These are phyloP conservation scores for Rubus idaeus DNA, from an alignment of 306 rosid genomes.

Conservation along the genomic window DNA sequence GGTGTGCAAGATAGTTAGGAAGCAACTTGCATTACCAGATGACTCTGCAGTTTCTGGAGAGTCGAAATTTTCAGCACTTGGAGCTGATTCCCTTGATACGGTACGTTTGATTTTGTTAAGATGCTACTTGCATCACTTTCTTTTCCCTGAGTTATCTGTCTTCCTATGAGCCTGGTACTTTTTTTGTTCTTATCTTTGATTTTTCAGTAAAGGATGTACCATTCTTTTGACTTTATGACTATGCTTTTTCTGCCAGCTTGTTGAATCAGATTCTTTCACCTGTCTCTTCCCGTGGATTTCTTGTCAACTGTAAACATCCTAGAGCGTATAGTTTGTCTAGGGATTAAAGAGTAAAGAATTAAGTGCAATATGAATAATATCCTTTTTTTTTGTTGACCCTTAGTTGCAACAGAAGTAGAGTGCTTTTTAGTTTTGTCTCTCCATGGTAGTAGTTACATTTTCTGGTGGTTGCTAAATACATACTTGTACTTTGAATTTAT, in stretches of 20 bases:
- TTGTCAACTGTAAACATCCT: background rate
- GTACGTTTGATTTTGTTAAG: slow-evolving; percentile 29
- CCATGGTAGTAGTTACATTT: background rate
- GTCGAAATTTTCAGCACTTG: slow-evolving; percentile 64
- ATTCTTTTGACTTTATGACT: background rate
- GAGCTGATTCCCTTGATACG: slow-evolving; percentile 91
- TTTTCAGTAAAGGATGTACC: background rate
- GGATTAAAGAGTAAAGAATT: background rate
- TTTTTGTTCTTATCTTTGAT: background rate
- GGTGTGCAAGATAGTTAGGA: slow-evolving; percentile 64
- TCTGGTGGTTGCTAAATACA: background rate
- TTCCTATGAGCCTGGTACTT: background rate
- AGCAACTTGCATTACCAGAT: slow-evolving; percentile 66
- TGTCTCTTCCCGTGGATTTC: background rate
- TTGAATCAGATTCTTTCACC: background rate
- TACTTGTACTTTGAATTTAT: background rate
- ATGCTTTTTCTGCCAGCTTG: background rate
- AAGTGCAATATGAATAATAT: background rate
- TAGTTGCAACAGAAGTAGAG: background rate
- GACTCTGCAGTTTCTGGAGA: slow-evolving; percentile 50
- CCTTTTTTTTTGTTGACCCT: background rate
- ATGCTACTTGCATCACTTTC: background rate
- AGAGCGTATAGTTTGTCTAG: background rate
- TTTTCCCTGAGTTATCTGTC: background rate
- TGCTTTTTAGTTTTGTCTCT: background rate